phyloP scores from a whole-genome alignment of 2,329 filamentous ascomycete species.

The Fusarium pininemorale region DNA sequence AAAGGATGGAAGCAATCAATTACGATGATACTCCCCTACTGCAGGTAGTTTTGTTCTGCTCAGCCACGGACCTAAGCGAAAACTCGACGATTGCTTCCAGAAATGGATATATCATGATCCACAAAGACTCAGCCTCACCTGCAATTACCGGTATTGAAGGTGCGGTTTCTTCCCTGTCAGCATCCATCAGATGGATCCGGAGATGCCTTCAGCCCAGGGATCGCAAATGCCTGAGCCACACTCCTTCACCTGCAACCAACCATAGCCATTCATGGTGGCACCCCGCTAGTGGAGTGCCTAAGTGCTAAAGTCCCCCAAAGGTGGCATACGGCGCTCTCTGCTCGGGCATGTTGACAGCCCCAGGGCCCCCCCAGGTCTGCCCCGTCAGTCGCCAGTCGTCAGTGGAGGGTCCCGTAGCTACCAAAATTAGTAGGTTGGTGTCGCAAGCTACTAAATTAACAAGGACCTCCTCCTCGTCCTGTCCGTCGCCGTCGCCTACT shows the following conservation, averaged over 20 bases:
- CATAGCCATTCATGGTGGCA: not conserved
- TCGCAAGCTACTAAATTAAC: constrained; percentile 34
- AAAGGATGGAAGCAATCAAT: constrained; percentile 11
- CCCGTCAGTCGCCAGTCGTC: not conserved
- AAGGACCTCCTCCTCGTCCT: constrained; percentile 24
- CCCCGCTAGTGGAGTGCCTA: not conserved
- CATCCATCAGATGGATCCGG: constrained; percentile 21
- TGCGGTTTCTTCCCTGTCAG: constrained; percentile 3
- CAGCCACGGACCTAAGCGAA: constrained; percentile 19
- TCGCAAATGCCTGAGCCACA: constrained; percentile 14
- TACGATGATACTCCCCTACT: not conserved
- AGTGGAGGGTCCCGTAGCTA: constrained; percentile 13
- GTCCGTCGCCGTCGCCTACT: constrained; percentile 5
- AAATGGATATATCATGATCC: constrained; percentile 1
- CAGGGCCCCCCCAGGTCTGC: not conserved
- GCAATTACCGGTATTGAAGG: constrained; percentile 2
- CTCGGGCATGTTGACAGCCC: constrained; percentile 9
- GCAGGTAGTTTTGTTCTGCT: not conserved
- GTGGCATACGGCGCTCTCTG: constrained; percentile 13
- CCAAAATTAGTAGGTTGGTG: not conserved
- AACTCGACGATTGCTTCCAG: not conserved
- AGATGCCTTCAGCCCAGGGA: constrained; percentile 10
- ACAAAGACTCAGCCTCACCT: constrained; percentile 25
- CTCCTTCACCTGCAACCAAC: constrained; percentile 10
- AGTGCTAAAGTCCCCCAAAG: constrained; percentile 11